Evolutionary conservation across 257 asterid genomes (phyloP), one percentile per base, ranked within the genome.

Genomic region (Lavandula angustifolia): DNA sequence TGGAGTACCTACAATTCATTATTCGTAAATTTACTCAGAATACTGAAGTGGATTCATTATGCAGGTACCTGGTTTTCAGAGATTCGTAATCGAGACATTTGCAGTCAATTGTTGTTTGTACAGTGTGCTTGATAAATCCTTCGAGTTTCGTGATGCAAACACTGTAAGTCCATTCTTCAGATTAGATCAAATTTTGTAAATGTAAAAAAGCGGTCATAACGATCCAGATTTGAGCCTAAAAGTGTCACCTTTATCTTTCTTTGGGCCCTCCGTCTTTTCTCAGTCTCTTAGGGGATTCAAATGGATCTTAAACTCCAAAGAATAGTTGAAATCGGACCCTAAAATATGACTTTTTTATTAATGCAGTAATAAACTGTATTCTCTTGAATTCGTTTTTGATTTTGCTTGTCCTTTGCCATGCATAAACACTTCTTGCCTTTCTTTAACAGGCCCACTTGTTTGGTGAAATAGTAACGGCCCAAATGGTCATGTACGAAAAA

Each of bases 31-130:
- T 55, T 73, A 67, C 27, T 22, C 59, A 33, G 34, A 66, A 48
- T 57, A 60, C 78, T 82, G 60, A 62, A 61, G 66, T 48, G 34
- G 42, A 17, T 22, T 18, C 56, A 29, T 59, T 75, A 78, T 57
- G 46, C 92, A 94, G 99, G 98, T 94, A n/a, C 91, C 97, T 66
- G 98, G 99, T 53, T 94, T 94, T 76, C 78, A 63, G 66, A 78
- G 74, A 57, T 94, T 88, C 78, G 75, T 94, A 46, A 77, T 88
- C n/a, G 95, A 86, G 71, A 76, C 82, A 13, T 94, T 94, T 75
- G 95, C 95, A 16, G 73, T 78, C 66, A 88, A 85, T 67, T 94
- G 99, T 65, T 94, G 99, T 63, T 73, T 94, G 64, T 79, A 87
- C 84, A 94, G 99, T 64, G 95, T 94, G 75, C 91, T 94, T 33